Percentiles rank a stretch among this genome's conserved stretches.
Conservation (phyloP, 2,329 filamentous ascomycete genomes). For the Pseudocercospora pini-densiflorae region DNA sequence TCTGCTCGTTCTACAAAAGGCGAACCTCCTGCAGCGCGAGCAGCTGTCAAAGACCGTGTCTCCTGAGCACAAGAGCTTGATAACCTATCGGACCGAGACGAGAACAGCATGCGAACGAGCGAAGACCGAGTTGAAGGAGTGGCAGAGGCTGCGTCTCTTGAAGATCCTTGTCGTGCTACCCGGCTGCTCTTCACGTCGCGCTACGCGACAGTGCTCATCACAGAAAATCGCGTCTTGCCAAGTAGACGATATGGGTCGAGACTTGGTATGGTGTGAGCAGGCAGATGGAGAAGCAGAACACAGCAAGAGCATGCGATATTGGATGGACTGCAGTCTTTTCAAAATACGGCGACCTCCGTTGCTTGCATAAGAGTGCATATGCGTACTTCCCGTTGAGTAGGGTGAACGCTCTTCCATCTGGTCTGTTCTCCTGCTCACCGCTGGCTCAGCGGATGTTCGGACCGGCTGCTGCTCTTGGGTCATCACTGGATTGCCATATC, state of each 20-base stretch:
- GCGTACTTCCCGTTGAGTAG: neutral
- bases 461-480: no score
- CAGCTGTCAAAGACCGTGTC: neutral
- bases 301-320: neutral
- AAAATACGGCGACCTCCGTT: neutral
- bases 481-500: neutral
- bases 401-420: neutral
- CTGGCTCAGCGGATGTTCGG: no score
- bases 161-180: neutral
- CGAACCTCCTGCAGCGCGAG: no score
- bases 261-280: neutral
- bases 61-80: neutral
- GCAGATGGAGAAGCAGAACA: neutral
- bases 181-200: neutral
- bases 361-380: neutral
- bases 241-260: neutral
- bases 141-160: neutral
- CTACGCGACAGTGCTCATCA: no score
- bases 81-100: constrained; percentile 1
- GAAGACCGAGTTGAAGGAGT: neutral
- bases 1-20: neutral
- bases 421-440: neutral
- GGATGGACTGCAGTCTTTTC: neutral
- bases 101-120: neutral
- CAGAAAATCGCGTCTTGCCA: no score